Evolutionary conservation across 2,329 filamentous ascomycete species (phyloP).

Genomic region (Verruconis gallopava): DNA sequence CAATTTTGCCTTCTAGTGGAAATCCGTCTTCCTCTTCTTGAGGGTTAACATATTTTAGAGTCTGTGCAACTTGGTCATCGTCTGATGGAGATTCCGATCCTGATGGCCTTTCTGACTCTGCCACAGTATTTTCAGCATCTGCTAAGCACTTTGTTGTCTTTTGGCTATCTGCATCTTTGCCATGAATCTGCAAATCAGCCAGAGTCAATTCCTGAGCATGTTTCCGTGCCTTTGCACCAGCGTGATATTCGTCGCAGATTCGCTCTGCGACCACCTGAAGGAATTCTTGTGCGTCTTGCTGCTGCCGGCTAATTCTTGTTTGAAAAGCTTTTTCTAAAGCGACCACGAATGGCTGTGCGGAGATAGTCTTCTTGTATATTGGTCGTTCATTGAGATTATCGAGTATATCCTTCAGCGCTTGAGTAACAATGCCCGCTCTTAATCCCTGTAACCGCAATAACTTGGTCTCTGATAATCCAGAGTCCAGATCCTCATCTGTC

Average conservation of each 20-base stretch:
- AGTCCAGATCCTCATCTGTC: constrained; percentile 34
- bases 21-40: constrained; percentile 50
- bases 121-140: neutral
- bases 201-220: neutral
- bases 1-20: constrained; percentile 79
- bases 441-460: constrained; percentile 44
- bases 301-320: constrained; percentile 81
- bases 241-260: constrained; percentile 86
- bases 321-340: constrained; percentile 76
- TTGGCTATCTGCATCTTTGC: neutral
- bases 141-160: too few relatives aligned
- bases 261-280: constrained; percentile 86
- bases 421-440: constrained; percentile 72
- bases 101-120: neutral
- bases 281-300: constrained; percentile 97
- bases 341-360: constrained; percentile 69
- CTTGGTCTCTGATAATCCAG: constrained; percentile 45
- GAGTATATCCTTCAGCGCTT: constrained; percentile 81
- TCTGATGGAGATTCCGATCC: neutral
- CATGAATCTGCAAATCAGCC: neutral
- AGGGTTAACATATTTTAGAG: neutral
- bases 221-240: constrained; percentile 59
- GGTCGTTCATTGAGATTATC: constrained; percentile 88
- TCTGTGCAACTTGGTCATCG: too few relatives aligned
- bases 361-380: constrained; percentile 87